These are phyloP conservation scores for Chaetomium strumarium DNA, from an alignment of 2,329 filamentous ascomycete genomes.

Conservation along the genomic window DNA sequence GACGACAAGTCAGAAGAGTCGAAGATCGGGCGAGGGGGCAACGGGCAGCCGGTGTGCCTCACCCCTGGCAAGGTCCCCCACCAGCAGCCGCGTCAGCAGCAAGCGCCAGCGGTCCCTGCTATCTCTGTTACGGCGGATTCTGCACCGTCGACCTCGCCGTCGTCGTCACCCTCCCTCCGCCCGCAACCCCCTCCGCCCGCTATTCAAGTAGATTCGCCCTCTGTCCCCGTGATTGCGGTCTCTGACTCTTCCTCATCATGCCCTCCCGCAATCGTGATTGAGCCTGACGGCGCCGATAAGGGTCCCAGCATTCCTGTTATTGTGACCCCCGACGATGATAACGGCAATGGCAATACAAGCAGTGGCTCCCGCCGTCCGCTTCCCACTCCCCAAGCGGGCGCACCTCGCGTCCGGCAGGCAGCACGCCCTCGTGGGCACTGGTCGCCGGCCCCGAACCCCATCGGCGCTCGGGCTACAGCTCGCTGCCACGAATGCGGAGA, in stretches of 20 bases:
- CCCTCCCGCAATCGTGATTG: constrained; percentile 34
- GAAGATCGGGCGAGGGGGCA: constrained; percentile 27
- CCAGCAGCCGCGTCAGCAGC: constrained; percentile 26
- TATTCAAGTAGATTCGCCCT: constrained; percentile 42
- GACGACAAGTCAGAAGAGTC: constrained; percentile 58
- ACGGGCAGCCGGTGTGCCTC: constrained; percentile 22
- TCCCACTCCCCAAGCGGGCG: constrained; percentile 39
- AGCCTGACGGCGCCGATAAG: constrained; percentile 27
- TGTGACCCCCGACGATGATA: constrained; percentile 40
- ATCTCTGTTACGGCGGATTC: constrained; percentile 48
- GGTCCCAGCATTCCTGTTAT: constrained; percentile 35
- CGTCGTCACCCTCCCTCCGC: constrained; percentile 32
- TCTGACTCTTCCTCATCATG: constrained; percentile 31
- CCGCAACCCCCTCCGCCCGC: constrained; percentile 34
- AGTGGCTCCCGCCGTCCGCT: constrained; percentile 38
- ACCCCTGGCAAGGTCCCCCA: constrained; percentile 20
- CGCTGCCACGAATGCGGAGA: constrained; percentile 78
- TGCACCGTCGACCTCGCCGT: constrained; percentile 31
- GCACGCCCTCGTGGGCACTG: constrained; percentile 48
- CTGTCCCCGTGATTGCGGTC: constrained; percentile 48
- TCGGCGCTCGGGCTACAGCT: constrained; percentile 52
- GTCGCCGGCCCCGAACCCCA: constrained; percentile 47
- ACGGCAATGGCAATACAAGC: constrained; percentile 16
- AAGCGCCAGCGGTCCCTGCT: constrained; percentile 41
- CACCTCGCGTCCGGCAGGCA: constrained; percentile 30